Percentiles rank a stretch among this genome's conserved stretches.
Evolutionary conservation across 257 asterid species (phyloP).

Genomic region (Solanum piurae): DNA sequence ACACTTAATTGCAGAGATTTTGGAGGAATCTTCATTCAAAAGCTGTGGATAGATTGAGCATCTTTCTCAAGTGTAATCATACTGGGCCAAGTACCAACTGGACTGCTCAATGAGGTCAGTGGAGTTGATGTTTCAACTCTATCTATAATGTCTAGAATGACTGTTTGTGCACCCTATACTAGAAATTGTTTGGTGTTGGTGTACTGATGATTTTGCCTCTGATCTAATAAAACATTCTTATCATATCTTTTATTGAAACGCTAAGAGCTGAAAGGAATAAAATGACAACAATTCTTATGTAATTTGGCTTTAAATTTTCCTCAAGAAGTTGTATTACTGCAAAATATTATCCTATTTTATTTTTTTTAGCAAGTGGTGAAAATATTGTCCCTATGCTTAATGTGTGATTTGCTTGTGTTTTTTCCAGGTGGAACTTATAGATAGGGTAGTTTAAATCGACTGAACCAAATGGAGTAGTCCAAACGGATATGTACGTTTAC

Average conservation of each 20-base stretch:
- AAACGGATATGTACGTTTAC: background rate
- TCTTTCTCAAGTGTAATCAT: background rate
- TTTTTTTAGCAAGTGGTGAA: background rate
- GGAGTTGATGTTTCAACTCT: background rate
- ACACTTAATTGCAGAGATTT: background rate
- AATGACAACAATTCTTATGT: background rate
- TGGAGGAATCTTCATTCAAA: background rate
- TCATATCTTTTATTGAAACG: background rate
- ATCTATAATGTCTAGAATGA: background rate
- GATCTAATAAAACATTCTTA: background rate
- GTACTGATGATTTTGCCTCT: background rate
- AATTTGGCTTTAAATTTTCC: background rate
- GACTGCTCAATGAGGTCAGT: background rate
- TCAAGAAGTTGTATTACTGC: background rate
- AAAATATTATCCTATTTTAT: background rate
- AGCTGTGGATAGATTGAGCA: background rate
- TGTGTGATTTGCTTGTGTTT: background rate
- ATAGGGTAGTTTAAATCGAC: background rate
- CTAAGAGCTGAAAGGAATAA: background rate
- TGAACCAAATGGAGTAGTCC: background rate
- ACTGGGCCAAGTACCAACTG: background rate
- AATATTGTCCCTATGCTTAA: background rate
- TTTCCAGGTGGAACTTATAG: background rate
- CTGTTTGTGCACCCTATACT: background rate
- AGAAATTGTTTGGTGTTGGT: background rate